A percentile compares a stretch with the other conserved stretches of the same genome.
Evolutionary conservation across 768 basidiomycete species (phyloP).

Genomic region (Collybia mongolica): DNA sequence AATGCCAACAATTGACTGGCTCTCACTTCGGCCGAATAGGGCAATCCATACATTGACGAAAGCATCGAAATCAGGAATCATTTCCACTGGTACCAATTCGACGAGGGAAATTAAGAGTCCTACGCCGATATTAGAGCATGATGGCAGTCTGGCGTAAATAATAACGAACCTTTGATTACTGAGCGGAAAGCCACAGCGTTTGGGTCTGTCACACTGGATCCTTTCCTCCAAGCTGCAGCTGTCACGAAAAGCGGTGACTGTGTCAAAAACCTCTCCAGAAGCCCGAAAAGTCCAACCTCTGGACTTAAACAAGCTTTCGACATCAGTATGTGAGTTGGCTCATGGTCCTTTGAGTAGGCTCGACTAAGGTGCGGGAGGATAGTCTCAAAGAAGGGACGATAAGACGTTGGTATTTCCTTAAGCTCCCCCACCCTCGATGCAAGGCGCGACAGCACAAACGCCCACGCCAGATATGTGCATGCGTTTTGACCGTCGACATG

Average conservation of each 20-base stretch:
- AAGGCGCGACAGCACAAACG: conserved; percentile 75
- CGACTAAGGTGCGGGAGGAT: conserved; percentile 41
- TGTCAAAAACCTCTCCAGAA: conserved; percentile 59
- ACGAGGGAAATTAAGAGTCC: conserved; percentile 75
- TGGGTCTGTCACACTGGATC: conserved; percentile 67
- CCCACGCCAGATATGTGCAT: conserved; percentile 80
- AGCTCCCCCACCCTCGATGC: conserved; percentile 40
- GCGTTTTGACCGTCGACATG: conserved; percentile 63
- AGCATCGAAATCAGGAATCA: conserved; percentile 71
- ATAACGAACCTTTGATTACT: conserved; percentile 72
- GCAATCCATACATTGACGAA: conserved; percentile 78
- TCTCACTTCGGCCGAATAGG: conserved; percentile 76
- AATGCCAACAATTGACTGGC: conserved; percentile 61
- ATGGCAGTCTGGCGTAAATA: background rate
- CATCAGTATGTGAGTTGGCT: conserved; percentile 59
- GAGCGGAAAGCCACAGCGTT: conserved; percentile 81
- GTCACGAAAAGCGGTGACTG: conserved; percentile 77
- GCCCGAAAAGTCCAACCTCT: conserved; percentile 57
- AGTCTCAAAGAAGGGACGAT: conserved; percentile 53
- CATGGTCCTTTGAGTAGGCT: conserved; percentile 55
- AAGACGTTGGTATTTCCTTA: conserved; percentile 53
- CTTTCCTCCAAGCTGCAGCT: conserved; percentile 64
- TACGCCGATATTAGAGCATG: conserved; percentile 25
- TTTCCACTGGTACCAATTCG: conserved; percentile 73
- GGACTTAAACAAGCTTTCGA: conserved; percentile 52